phyloP scores from a whole-genome alignment of 1,284 basidiomycete genomes.

The Xanthoconium separans region DNA sequence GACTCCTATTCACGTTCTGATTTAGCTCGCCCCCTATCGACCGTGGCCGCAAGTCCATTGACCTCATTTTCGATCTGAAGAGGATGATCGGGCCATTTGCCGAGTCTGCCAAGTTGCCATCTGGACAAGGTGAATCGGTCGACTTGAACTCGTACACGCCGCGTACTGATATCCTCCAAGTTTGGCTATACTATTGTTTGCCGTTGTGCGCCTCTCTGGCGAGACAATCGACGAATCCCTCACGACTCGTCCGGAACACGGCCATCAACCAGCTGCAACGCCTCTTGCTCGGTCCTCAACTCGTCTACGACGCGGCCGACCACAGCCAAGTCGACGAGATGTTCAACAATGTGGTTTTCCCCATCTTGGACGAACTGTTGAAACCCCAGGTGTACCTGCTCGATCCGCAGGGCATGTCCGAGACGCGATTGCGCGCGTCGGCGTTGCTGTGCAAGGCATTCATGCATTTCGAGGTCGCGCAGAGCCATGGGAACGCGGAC shows the following conservation, averaged over 20 bases:
- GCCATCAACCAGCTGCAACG: constrained; percentile 88
- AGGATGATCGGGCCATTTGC: constrained; percentile 59
- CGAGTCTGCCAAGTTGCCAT: constrained; percentile 44
- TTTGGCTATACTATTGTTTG: constrained; percentile 81
- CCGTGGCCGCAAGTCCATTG: constrained; percentile 81
- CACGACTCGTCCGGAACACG: constrained; percentile 82
- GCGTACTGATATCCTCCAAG: constrained; percentile 38
- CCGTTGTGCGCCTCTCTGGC: constrained; percentile 79
- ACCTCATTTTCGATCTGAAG: constrained; percentile 74
- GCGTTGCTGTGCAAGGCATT: constrained; percentile 93
- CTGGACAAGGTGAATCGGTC: constrained; percentile 47
- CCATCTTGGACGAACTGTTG: constrained; percentile 88
- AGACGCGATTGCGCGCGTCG: constrained; percentile 85
- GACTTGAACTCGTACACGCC: not conserved
- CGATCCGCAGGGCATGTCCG: constrained; percentile 86
- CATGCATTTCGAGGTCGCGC: constrained; percentile 86
- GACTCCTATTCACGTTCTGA: constrained; percentile 7
- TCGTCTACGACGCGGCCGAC: constrained; percentile 56
- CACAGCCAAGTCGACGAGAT: constrained; percentile 74
- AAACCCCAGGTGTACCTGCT: constrained; percentile 79
- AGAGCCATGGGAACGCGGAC: constrained; percentile 64
- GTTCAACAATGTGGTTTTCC: constrained; percentile 91
- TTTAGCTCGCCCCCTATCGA: constrained; percentile 73
- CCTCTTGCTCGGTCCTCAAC: constrained; percentile 78
- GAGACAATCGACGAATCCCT: constrained; percentile 84